Evolutionary conservation across 2,329 filamentous ascomycete genomes (phyloP).

Genomic region (Diaporthe sp.): DNA sequence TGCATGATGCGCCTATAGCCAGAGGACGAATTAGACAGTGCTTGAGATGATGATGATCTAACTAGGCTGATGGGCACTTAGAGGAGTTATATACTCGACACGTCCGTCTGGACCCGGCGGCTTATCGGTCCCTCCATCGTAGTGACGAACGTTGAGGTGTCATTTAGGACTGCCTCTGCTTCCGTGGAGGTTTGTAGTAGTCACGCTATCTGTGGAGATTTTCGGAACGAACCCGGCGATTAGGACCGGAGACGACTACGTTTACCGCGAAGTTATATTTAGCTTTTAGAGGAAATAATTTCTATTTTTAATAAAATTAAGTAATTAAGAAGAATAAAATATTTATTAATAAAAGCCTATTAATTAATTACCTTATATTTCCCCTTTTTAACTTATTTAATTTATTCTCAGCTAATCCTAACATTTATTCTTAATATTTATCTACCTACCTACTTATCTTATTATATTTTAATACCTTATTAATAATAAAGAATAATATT

Average conservation of each 20-base stretch:
- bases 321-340: too few species aligned
- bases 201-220: background rate
- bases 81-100: background rate
- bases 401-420: too few species aligned
- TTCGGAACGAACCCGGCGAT: background rate
- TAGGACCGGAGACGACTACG: background rate
- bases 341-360: too few species aligned
- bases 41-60: background rate
- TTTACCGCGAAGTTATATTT: background rate
- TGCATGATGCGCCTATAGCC: background rate
- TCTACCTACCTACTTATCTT: too few species aligned
- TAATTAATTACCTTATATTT: too few species aligned
- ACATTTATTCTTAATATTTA: too few species aligned
- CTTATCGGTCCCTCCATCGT: too few species aligned
- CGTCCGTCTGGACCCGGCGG: background rate
- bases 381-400: too few species aligned
- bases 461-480: too few species aligned
- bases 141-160: background rate
- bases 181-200: background rate
- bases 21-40: background rate
- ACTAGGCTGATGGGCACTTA: background rate
- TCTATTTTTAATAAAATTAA: too few species aligned
- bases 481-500: too few species aligned
- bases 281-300: too few species aligned
- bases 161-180: background rate